These are phyloP conservation scores for Coprinopsis strossmayeri DNA, from an alignment of 768 basidiomycete species.

Conservation along the genomic window DNA sequence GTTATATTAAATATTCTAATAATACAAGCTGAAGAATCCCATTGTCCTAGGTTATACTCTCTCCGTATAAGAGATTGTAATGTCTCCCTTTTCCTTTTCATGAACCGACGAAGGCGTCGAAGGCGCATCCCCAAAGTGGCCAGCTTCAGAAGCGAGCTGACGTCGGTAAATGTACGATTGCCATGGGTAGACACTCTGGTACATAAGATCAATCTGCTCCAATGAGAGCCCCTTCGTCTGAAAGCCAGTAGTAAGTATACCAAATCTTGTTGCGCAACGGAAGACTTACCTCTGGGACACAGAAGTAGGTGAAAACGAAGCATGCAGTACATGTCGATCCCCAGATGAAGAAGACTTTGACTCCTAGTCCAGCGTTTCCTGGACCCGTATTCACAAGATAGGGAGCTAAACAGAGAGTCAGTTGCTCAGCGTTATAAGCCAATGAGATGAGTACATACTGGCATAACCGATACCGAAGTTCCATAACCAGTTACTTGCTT, in stretches of 20 bases:
- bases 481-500: conserved; percentile 54
- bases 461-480: conserved; percentile 69
- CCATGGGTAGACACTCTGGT: conserved; percentile 58
- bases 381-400: conserved; percentile 46
- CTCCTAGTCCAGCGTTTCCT: conserved; percentile 46
- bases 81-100: neutral
- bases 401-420: conserved; percentile 28
- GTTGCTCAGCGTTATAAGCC: neutral
- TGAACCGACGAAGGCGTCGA: neutral
- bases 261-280: neutral
- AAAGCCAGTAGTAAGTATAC: conserved; percentile 7
- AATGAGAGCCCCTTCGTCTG: conserved; percentile 75
- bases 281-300: conserved; percentile 53
- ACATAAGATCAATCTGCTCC: conserved; percentile 79
- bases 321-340: conserved; percentile 58
- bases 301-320: conserved; percentile 75
- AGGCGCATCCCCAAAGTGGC: neutral
- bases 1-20: no score
- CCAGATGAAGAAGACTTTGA: conserved; percentile 89
- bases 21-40: neutral
- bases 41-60: neutral
- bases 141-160: conserved; percentile 22
- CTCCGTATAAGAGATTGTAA: neutral
- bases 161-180: conserved; percentile 39
- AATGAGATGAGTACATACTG: conserved; percentile 20